Base-by-base conservation (phyloP, 129 eudicot genomes). In the Pulicaria dysenterica region DNA sequence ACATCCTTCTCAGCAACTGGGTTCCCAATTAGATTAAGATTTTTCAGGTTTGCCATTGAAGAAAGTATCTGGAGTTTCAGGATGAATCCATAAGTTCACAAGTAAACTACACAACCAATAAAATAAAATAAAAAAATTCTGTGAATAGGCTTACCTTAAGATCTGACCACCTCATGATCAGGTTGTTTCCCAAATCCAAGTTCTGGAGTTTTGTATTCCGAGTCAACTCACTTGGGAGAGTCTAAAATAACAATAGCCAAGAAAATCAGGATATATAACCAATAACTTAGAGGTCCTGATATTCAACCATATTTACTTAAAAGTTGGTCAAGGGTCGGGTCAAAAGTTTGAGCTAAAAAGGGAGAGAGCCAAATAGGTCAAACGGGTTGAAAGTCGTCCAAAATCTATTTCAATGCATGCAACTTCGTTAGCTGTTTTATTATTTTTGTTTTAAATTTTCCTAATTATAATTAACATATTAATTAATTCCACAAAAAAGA, bases 131-230 rank as follows among this genome's bases (percentile, higher is more conserved):
- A 67, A 3, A 16, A 80, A 76, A 13, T 14, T 47, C 31, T 55
- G n/a, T 48, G 36, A 54, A 74, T 17, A 34, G 43, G 66, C 80
- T 77, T 72, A 90, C 98, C 96, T 93, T 84, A 15, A 90, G 79
- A 70, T 80, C 91, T 24, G 96, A 90, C 92, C 87, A 82, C 61
- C 82, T 87, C 66, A 77, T 58, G 72, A 93, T 84, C 72, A 57
- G 62, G 83, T 93, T 90, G 84, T 93, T 89, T 78, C 98, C 98
- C 64, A 90, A 11, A 77, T 93, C 96, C 76, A 93, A 76, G 80
- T 82, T 87, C 79, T 84, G 96, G 39, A 93, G 84, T 63, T 77
- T 90, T 59, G 73, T 58, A 77, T 83, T 89, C 58, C 46, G 80
- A 24, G 75, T 83, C 77, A 93, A 75, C 80, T 85, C 96, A 64